Percentiles rank a stretch among this genome's conserved stretches.
Evolutionary conservation across 495 filamentous ascomycete species (phyloP).

Genomic region (Neurospora intermedia): DNA sequence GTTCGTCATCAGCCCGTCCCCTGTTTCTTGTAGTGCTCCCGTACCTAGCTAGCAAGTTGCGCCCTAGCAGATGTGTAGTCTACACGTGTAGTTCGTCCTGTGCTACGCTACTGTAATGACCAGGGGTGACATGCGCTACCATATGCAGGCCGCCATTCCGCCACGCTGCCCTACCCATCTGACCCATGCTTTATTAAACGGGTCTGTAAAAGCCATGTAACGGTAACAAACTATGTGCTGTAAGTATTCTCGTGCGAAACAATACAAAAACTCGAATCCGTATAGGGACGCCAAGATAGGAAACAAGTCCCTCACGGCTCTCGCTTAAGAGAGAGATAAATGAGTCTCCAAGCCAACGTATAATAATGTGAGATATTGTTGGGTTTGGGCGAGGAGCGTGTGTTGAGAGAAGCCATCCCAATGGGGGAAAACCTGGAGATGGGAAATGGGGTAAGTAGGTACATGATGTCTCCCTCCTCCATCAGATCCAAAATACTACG

Average conservation of each 20-base stretch:
- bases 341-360: not conserved
- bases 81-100: not conserved
- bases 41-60: no score
- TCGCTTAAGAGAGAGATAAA: not conserved
- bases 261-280: not conserved
- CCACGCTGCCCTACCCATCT: not conserved
- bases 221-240: not conserved
- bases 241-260: not conserved
- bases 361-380: not conserved
- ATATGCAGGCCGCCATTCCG: conserved; percentile 1
- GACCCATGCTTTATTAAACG: not conserved
- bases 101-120: not conserved
- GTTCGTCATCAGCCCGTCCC: no score
- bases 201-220: not conserved
- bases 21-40: no score
- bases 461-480: not conserved
- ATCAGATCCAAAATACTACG: not conserved
- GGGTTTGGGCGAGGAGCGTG: not conserved
- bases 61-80: not conserved
- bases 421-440: not conserved
- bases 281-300: not conserved
- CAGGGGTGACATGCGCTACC: not conserved
- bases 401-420: not conserved
- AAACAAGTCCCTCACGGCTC: not conserved
- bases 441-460: not conserved